Evolutionary conservation across 1,139 yeast species (phyloP).

Genomic region (Eremothecium cymbalariae): DNA sequence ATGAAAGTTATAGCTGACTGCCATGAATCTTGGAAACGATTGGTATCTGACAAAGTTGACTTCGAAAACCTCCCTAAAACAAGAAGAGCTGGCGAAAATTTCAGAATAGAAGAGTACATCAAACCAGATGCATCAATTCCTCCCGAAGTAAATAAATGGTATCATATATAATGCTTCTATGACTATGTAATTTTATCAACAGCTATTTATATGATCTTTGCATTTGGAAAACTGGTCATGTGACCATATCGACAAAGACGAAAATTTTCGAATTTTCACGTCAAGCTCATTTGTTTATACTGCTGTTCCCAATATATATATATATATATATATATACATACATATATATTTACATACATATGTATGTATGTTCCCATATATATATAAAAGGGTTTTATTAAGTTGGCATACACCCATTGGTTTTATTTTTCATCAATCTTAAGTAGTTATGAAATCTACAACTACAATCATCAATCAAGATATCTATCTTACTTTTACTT

Average conservation of each 20-base stretch:
- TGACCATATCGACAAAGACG: no score
- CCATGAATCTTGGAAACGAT: constrained; percentile 65
- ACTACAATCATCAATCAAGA: neutral
- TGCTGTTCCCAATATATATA: no score
- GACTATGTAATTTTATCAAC: no score
- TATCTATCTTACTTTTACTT: constrained; percentile 8
- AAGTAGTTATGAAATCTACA: neutral
- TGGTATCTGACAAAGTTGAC: constrained; percentile 50
- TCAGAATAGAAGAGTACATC: constrained; percentile 20
- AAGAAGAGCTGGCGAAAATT: constrained; percentile 24
- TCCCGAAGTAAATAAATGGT: constrained; percentile 32
- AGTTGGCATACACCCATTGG: no score
- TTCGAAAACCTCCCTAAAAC: constrained; percentile 31
- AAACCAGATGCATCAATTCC: constrained; percentile 36
- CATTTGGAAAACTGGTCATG: no score
- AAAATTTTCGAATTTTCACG: no score
- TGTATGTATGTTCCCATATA: no score
- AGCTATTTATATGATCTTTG: no score
- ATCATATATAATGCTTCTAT: constrained; percentile 25
- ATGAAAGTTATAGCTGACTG: constrained; percentile 66
- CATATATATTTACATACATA: no score
- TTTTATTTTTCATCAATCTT: neutral
- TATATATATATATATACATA: no score
- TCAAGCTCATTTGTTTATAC: no score
- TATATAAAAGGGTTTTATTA: no score